Conservation (phyloP, 2,329 filamentous ascomycete species). For the Lizonia empirigonia region DNA sequence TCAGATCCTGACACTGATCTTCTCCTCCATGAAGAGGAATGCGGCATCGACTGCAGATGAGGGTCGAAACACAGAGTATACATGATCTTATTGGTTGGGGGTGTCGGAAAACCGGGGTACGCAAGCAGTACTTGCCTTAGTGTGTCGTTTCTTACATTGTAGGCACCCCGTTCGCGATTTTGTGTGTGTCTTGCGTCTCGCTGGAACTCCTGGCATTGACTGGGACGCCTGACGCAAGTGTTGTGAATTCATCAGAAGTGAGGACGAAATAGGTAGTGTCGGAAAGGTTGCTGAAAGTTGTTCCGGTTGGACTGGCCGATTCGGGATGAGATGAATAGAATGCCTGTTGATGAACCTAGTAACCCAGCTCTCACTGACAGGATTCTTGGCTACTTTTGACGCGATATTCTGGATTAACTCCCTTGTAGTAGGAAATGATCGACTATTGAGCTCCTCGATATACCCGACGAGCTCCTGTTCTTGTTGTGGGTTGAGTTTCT, state of each 20-base stretch:
- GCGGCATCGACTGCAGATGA: background rate
- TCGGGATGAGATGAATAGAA: too few relatives aligned
- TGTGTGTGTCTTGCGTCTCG: slow-evolving; percentile 40
- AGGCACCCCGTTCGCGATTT: slow-evolving; percentile 43
- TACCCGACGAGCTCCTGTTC: too few relatives aligned
- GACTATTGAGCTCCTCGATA: too few relatives aligned
- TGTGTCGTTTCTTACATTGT: slow-evolving; percentile 42
- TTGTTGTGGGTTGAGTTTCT: too few relatives aligned
- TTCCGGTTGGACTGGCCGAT: background rate
- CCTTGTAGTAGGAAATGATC: too few relatives aligned
- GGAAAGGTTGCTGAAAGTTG: background rate
- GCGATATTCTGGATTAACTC: too few relatives aligned
- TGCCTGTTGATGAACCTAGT: too few relatives aligned
- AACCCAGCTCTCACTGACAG: too few relatives aligned
- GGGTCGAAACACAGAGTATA: too few relatives aligned
- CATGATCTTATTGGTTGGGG: slow-evolving; percentile 2
- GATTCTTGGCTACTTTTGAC: too few relatives aligned
- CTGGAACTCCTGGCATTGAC: slow-evolving; percentile 14
- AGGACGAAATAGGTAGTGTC: background rate
- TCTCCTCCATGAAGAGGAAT: background rate
- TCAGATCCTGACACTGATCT: background rate
- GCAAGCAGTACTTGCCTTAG: slow-evolving; percentile 29
- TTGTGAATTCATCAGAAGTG: background rate
- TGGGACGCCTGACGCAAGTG: background rate
- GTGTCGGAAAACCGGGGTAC: background rate